Base-by-base conservation (phyloP, 2,329 filamentous ascomycete species). In the Ceratocystis colombiana region DNA sequence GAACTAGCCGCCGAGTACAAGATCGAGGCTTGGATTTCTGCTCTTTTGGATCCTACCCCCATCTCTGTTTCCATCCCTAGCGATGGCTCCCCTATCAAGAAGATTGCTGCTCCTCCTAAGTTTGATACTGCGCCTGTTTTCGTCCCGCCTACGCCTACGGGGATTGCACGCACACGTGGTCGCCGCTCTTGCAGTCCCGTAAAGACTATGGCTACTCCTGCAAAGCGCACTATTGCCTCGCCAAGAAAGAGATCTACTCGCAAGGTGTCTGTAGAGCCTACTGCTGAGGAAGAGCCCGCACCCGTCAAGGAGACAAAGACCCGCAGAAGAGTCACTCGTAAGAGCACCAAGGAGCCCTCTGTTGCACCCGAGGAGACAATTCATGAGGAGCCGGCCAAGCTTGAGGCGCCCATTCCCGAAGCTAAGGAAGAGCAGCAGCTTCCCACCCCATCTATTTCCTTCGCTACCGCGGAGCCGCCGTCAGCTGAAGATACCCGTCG, bases 31-130 rank as follows among this genome's bases (percentile, higher is more conserved):
- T 99, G 94, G 94, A 90, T 99, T 71, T 85, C 85, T 66, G 94
- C 94, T n/a, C 82, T 99, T 20, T 82, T 99, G 62, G 93, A 97
- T 74, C 86, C 90, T n/a, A 79, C 87, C 69, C 87, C 91, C 33
- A 96, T 97, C 68, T 74, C 78, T 55, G 73, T 79, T 33, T 77
- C 79, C 6, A 53, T 59, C 61, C 83, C 83, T 72, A 82, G 80
- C 64, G 79, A 83, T 30, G 84, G 84, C 70, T 87, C 87, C 70
- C 83, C 89, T 66, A 82, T 86, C 70, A 91, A 90, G 77, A 84
- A 81, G 68, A 96, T 96, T 70, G 77, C 83, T 17, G 86, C 90
- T 28, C 94, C 94, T 59, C 94, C 94, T 25, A 88, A 85, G 71
- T 96, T 89, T 73, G 85, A 89, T 64, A 68, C 71, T 41, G 75